phyloP scores from a whole-genome alignment of 805 yeast species.

The Pichia kluyveri region DNA sequence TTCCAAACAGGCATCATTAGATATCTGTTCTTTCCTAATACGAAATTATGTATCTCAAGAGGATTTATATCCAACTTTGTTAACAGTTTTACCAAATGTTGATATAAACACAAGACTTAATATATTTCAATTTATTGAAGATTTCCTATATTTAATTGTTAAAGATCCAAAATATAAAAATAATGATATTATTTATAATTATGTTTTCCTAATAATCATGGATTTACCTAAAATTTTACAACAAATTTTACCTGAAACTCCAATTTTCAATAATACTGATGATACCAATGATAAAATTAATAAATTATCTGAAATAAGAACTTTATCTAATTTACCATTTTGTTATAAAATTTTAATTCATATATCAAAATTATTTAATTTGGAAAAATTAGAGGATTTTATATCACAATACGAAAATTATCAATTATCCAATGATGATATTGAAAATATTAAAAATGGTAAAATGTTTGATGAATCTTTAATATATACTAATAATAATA shows the following conservation, averaged over 20 bases:
- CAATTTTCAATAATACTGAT: constrained; percentile 6
- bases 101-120: constrained; percentile 58
- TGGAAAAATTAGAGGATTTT: constrained; percentile 13
- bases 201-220: constrained; percentile 15
- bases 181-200: constrained; percentile 8
- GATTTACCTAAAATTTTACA: constrained; percentile 28
- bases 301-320: constrained; percentile 12
- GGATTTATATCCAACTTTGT: constrained; percentile 57
- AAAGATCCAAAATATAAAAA: constrained; percentile 7
- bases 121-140: constrained; percentile 61
- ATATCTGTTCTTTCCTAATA: constrained; percentile 48
- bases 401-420: constrained; percentile 24
- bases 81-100: constrained; percentile 45
- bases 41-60: constrained; percentile 52
- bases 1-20: constrained; percentile 39
- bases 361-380: constrained; percentile 18
- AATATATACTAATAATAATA: constrained; percentile 3
- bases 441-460: constrained; percentile 20
- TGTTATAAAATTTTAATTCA: constrained; percentile 18
- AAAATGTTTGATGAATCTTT: constrained; percentile 26
- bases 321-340: constrained; percentile 23
- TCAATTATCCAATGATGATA: constrained; percentile 30
- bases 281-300: neutral
- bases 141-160: constrained; percentile 32
- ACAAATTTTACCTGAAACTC: constrained; percentile 26